Evolutionary conservation across 768 basidiomycete genomes (phyloP).

Genomic region (Kwoniella europaea): DNA sequence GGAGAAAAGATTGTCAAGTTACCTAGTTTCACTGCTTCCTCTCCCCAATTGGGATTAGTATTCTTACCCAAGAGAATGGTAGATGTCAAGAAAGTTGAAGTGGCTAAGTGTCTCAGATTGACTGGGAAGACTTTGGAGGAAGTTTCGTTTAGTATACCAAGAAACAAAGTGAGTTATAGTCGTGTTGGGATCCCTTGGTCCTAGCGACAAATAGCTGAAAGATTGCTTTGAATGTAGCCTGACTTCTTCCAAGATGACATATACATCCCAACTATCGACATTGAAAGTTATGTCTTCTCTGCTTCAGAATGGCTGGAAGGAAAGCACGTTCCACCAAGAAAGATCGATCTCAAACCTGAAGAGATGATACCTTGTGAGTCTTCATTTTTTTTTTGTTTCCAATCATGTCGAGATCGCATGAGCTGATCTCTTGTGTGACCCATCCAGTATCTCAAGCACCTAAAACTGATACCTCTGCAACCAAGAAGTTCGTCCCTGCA

Average conservation of each 20-base stretch:
- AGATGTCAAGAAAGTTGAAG: slow-evolving; percentile 58
- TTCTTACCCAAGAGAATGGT: slow-evolving; percentile 56
- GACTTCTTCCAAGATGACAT: slow-evolving; percentile 60
- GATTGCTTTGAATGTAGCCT: slow-evolving; percentile 29
- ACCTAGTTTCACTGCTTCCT: slow-evolving; percentile 53
- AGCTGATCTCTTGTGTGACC: neutral
- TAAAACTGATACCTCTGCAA: slow-evolving; percentile 36
- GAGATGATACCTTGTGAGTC: slow-evolving; percentile 56
- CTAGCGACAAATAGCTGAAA: neutral
- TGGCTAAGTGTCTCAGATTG: slow-evolving; percentile 50
- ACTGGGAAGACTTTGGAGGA: slow-evolving; percentile 55
- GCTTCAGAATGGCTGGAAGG: slow-evolving; percentile 53
- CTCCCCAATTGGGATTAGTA: slow-evolving; percentile 52
- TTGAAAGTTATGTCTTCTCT: slow-evolving; percentile 25
- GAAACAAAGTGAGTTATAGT: slow-evolving; percentile 50
- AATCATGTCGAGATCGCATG: neutral
- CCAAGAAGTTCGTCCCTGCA: slow-evolving; percentile 41
- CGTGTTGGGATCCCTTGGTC: no score
- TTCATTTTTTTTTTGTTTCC: neutral
- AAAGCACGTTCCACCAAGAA: slow-evolving; percentile 18
- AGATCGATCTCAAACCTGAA: slow-evolving; percentile 47
- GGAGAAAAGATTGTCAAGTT: slow-evolving; percentile 46
- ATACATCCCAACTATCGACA: slow-evolving; percentile 53
- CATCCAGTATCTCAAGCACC: slow-evolving; percentile 58
- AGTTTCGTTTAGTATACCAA: slow-evolving; percentile 56